Conservation (phyloP, 257 asterid genomes). For the Lithospermum erythrorhizon region DNA sequence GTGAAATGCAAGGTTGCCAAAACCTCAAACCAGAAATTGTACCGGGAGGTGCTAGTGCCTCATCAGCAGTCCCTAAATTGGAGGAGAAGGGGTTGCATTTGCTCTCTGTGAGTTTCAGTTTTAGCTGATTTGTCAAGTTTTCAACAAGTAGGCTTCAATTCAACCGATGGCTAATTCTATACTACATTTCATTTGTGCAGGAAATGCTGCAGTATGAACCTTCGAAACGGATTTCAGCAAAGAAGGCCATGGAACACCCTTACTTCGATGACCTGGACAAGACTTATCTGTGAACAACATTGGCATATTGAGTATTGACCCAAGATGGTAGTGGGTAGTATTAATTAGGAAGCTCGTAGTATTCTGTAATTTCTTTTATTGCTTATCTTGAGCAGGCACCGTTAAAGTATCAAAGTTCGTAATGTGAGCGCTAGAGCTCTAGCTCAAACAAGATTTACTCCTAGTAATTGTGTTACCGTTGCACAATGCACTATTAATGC, state of each 20-base stretch:
- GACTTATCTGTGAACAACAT: constrained; percentile 23
- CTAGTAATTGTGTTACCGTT: no score
- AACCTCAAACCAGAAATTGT: constrained; percentile 73
- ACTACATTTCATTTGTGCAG: constrained; percentile 23
- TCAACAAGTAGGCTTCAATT: neutral
- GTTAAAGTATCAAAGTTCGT: no score
- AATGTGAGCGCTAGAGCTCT: no score
- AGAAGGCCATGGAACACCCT: constrained; percentile 81
- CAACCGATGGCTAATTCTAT: neutral
- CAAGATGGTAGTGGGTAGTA: neutral
- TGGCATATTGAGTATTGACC: neutral
- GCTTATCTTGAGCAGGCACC: constrained; percentile 14
- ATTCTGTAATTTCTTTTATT: constrained; percentile 5
- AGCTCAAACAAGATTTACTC: no score
- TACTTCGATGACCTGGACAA: constrained; percentile 69
- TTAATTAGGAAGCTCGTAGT: neutral
- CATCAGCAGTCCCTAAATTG: constrained; percentile 65
- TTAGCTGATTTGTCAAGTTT: neutral
- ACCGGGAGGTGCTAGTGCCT: constrained; percentile 86
- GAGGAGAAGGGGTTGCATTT: constrained; percentile 69
- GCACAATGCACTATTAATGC: no score
- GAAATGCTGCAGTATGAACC: constrained; percentile 87
- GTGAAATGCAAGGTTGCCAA: constrained; percentile 47
- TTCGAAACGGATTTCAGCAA: constrained; percentile 68
- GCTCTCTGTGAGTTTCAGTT: constrained; percentile 37